phyloP scores from a whole-genome alignment of 2,329 filamentous ascomycete species.

The Fusarium duplospermum region DNA sequence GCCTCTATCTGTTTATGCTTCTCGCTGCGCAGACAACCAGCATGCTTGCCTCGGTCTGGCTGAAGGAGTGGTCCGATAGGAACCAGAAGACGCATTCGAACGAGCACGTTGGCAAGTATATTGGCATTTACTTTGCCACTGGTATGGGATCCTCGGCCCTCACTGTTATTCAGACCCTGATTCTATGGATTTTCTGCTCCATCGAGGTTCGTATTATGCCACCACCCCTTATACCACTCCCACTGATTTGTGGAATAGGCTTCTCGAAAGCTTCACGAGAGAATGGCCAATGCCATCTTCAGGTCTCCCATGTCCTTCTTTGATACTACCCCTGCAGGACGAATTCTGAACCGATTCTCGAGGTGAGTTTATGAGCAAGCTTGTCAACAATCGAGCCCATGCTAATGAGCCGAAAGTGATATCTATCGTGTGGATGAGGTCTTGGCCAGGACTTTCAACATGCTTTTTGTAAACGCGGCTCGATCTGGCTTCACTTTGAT shows the following conservation, averaged over 20 bases:
- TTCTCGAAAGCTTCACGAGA: slow-evolving; percentile 94
- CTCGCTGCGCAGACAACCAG: slow-evolving; percentile 84
- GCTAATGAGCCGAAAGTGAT: slow-evolving; percentile 63
- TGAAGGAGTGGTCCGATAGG: slow-evolving; percentile 89
- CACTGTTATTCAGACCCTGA: slow-evolving; percentile 90
- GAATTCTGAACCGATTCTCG: slow-evolving; percentile 96
- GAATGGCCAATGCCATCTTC: slow-evolving; percentile 98
- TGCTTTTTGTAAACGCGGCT: slow-evolving; percentile 84
- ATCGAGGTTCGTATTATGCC: slow-evolving; percentile 77
- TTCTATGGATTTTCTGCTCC: slow-evolving; percentile 99
- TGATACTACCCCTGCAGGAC: slow-evolving; percentile 94
- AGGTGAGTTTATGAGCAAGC: slow-evolving; percentile 66
- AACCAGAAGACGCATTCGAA: slow-evolving; percentile 79
- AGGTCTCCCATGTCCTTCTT: slow-evolving; percentile 99
- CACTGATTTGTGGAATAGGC: slow-evolving; percentile 64
- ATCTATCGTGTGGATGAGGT: slow-evolving; percentile 91
- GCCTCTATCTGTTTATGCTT: slow-evolving; percentile 81
- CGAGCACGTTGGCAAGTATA: slow-evolving; percentile 84
- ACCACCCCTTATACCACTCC: not conserved
- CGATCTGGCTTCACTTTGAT: slow-evolving; percentile 85
- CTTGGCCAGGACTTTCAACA: slow-evolving; percentile 96
- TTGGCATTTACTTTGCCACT: slow-evolving; percentile 95
- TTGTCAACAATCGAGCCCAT: not conserved
- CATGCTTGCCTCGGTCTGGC: slow-evolving; percentile 89
- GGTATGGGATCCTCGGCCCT: slow-evolving; percentile 87